Evolutionary conservation across 2,329 filamentous ascomycete genomes (phyloP), one percentile per base, ranked within the genome.

Genomic region (Knufia fluminis): DNA sequence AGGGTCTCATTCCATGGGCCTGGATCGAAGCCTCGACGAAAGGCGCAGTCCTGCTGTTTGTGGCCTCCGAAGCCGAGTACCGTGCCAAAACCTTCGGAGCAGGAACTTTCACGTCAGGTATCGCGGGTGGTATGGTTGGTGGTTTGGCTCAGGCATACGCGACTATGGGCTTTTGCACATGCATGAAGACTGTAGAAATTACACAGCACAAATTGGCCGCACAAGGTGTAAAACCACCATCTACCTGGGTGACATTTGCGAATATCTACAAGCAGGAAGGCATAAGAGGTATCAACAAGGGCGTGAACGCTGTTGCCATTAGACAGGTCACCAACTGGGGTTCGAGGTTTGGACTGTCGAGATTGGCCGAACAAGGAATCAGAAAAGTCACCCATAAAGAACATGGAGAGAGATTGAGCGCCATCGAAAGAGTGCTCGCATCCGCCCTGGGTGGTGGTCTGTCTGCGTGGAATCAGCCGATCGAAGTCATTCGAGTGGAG

Each of bases 21-120:
- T 98, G 92, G 92, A 97, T 98, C 74, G 92, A 98, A 80, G 92
- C 92, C 67, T 97, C 91, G 65, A 97, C 92, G 73, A 98, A 98
- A 76, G 92, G 92, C 68, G 92, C 92, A 63, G 92, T 98, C 62
- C 86, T 98, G 65, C 86, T 98, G 70, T 98, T 98, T 74, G 91
- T 98, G 68, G 92, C 92, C 60, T 94, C 91, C 63, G 92, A 98
- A 74, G 91, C 89, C 71, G 92, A 98, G 71, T 98, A 85, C 79
- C 86, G 92, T 68, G 91, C 90, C 61, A 87, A 86, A 64, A 75
- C 76, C 59, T 79, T 83, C 55, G 92, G 92, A 60, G 91, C 89
- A 55, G 80, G 78, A 62, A 85, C 94, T 69, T 97, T 98, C 69
- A 76, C 85, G 46, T 81, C 83, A 60, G 92, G 92, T 66, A 97